Base-by-base conservation (phyloP, 306 rosid species). In the Cicer cuneatum region DNA sequence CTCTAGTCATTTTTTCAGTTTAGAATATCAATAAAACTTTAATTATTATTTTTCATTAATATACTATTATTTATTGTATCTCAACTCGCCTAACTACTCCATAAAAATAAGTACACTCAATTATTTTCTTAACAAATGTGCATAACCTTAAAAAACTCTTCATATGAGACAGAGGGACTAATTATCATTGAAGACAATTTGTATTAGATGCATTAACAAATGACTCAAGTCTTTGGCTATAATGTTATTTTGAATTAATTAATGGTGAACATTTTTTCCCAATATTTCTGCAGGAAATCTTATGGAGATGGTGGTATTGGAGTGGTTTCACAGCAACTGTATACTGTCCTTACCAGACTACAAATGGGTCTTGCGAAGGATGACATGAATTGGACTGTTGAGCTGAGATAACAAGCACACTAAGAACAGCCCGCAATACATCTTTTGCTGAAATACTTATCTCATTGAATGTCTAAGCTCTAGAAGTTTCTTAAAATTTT, bases 361-460 rank as follows among this genome's bases (percentile, higher is more conserved):
- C 99, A 95, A 83, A 95, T 92, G 99, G 99, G 99, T 66, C 92
- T 92, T 14, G 62, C 79, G 2, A 86, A 87, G 82, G 99, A 95
- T 88, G 75, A 76, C 79, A 85, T 87, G 99, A 76, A 88, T 67
- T 95, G 98, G 99, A 95, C 97, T 70, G 92, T 95, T 21, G 90
- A 89, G 77, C 80, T 95, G 73, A 71, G 83, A 66, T 86, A 79
- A 29, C 35, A 29, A 77, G 78, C 68, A 41, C 69, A 67, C 43
- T 24, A 43, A 14, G 51, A 67, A 35, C 60, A 39, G 74, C 78
- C 52, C 42, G 43, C 42, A n/a, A 38, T 83, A 16, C 24, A 29
- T 40, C 38, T 48, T 58, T 70, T 49, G 37, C 47, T 21, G 75
- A 65, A 64, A 10, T 40, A 49, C 5, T 11, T 58, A 19, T 11